These are phyloP conservation scores for Hygrophorus pudorinus DNA, from an alignment of 768 basidiomycete genomes.

Conservation along the genomic window DNA sequence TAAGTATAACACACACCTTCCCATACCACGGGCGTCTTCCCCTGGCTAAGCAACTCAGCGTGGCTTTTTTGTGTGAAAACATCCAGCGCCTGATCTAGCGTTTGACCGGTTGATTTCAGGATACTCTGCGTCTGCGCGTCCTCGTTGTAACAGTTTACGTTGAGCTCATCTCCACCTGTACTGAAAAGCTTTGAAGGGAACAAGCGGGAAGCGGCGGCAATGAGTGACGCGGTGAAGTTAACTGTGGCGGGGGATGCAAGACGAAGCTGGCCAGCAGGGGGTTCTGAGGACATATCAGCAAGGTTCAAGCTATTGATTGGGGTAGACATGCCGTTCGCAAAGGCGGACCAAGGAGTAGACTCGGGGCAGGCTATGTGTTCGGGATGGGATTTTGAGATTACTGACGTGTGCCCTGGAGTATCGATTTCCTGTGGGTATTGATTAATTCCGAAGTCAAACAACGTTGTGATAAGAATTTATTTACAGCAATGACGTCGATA, in stretches of 20 bases:
- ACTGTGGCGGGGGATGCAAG: slow-evolving; percentile 52
- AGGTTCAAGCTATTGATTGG: background rate
- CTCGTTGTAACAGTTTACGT: slow-evolving; percentile 50
- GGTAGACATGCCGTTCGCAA: slow-evolving; percentile 33
- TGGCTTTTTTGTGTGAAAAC: slow-evolving; percentile 55
- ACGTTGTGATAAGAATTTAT: slow-evolving; percentile 12
- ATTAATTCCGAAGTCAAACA: no score
- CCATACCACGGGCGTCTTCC: slow-evolving; percentile 79
- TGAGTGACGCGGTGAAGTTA: slow-evolving; percentile 46
- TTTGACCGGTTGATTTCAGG: slow-evolving; percentile 38
- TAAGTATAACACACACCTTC: slow-evolving; percentile 35
- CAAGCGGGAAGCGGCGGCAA: slow-evolving; percentile 40
- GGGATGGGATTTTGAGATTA: slow-evolving; percentile 55
- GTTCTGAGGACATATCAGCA: slow-evolving; percentile 29
- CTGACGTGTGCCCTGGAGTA: slow-evolving; percentile 72
- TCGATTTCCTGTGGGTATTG: slow-evolving; percentile 71
- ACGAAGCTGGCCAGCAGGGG: slow-evolving; percentile 77
- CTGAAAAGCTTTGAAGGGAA: slow-evolving; percentile 56
- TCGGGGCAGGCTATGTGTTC: slow-evolving; percentile 63
- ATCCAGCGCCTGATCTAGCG: slow-evolving; percentile 54
- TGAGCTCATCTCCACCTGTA: slow-evolving; percentile 80
- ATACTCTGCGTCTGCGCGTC: slow-evolving; percentile 51
- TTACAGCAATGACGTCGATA: slow-evolving; percentile 46
- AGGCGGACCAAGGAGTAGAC: slow-evolving; percentile 46
- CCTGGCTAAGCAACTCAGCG: slow-evolving; percentile 35